These are phyloP conservation scores for Cornus suecica DNA, from an alignment of 148 eudicot species.

Conservation along the genomic window DNA sequence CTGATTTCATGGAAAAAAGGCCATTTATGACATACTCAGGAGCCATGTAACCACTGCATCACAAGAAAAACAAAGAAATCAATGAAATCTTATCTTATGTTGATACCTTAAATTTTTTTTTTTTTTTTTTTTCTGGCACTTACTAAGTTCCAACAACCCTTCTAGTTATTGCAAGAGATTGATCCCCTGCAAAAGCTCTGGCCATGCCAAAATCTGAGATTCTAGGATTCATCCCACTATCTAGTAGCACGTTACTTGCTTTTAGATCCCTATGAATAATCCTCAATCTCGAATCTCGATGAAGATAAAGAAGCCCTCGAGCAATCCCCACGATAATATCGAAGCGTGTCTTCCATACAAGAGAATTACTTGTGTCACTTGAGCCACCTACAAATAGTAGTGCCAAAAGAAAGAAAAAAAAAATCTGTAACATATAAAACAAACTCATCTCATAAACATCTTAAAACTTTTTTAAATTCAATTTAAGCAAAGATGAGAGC, in stretches of 20 bases:
- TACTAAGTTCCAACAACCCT: slow-evolving; percentile 15
- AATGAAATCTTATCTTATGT: background rate
- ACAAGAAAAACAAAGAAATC: background rate
- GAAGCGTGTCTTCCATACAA: slow-evolving; percentile 10
- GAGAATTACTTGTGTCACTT: slow-evolving; percentile 13
- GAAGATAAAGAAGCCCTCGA: slow-evolving; percentile 22
- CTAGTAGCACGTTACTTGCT: slow-evolving; percentile 13
- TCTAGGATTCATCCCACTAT: slow-evolving; percentile 9
- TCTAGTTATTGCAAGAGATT: slow-evolving; percentile 5
- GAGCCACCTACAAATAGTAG: background rate
- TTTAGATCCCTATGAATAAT: slow-evolving; percentile 22
- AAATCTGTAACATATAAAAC: background rate
- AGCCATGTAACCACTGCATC: slow-evolving; percentile 50
- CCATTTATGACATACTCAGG: slow-evolving; percentile 51
- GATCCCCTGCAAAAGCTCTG: slow-evolving; percentile 12
- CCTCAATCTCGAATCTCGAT: slow-evolving; percentile 25
- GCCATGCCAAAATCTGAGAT: slow-evolving; percentile 10
- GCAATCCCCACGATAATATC: slow-evolving; percentile 19
- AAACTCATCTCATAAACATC: background rate
- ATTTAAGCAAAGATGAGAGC: background rate
- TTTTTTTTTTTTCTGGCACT: no score
- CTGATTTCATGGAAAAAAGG: slow-evolving; percentile 41
- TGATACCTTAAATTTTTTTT: background rate
- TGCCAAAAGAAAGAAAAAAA: no score
- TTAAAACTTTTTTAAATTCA: background rate